Percentiles rank a stretch among this genome's conserved stretches.
phyloP scores from a whole-genome alignment of 768 basidiomycete genomes.

The Crassisporium funariophilum region DNA sequence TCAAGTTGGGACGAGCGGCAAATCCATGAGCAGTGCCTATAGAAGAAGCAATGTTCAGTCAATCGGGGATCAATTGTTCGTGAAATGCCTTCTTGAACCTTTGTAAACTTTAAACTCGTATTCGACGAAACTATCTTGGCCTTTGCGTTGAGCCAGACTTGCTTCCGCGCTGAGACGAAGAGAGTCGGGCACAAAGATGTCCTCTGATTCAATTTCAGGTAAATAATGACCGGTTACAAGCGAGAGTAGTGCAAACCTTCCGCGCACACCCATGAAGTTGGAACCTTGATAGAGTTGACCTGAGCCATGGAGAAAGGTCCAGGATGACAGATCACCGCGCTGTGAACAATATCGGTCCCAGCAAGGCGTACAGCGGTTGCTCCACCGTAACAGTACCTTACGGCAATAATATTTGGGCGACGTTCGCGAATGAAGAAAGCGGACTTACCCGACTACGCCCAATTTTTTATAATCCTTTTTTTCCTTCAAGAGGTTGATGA shows the following conservation, averaged over 20 bases:
- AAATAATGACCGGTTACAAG: neutral
- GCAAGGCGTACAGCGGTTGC: conserved; percentile 36
- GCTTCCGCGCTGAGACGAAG: conserved; percentile 35
- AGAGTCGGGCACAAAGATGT: conserved; percentile 31
- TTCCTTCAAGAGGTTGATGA: conserved; percentile 33
- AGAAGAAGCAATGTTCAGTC: neutral
- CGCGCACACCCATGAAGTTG: conserved; percentile 39
- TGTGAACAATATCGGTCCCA: conserved; percentile 32
- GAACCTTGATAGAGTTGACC: conserved; percentile 35
- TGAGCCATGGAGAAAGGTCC: conserved; percentile 29
- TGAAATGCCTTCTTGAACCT: conserved; percentile 27
- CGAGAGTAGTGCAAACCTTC: conserved; percentile 30
- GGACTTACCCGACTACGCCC: conserved; percentile 40
- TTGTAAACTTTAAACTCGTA: conserved; percentile 46
- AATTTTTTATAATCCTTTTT: conserved; percentile 43
- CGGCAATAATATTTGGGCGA: neutral
- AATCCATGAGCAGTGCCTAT: conserved; percentile 48
- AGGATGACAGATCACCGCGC: conserved; percentile 43
- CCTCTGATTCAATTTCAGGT: conserved; percentile 27
- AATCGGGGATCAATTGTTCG: neutral
- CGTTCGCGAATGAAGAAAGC: neutral
- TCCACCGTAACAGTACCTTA: conserved; percentile 45
- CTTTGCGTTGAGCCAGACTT: conserved; percentile 33
- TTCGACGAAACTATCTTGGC: conserved; percentile 32
- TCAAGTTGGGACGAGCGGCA: conserved; percentile 40